phyloP scores from a whole-genome alignment of 2,329 filamentous ascomycete species.

The Hysterium pulicare region DNA sequence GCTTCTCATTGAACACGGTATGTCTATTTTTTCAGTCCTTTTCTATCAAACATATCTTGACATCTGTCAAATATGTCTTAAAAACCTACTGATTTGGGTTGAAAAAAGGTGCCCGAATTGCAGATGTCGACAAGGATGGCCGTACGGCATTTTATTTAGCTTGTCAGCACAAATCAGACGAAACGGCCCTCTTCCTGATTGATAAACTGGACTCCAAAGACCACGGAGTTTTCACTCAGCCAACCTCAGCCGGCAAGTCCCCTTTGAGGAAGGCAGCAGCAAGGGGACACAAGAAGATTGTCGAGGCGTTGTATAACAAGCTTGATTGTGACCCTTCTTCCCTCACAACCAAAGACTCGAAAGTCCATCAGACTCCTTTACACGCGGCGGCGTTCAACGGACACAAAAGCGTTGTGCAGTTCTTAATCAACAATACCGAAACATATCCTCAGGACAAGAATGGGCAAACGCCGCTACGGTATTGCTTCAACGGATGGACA shows the following conservation, averaged over 20 bases:
- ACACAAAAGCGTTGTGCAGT: conserved; percentile 1
- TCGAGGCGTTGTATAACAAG: not conserved
- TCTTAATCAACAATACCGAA: conserved; percentile 2
- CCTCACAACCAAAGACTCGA: not conserved
- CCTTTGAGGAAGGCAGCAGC: not conserved
- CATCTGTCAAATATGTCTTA: no score
- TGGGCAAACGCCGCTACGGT: not conserved
- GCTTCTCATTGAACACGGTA: not conserved
- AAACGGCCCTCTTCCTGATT: conserved; percentile 1
- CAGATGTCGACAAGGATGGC: not conserved
- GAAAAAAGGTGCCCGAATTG: not conserved
- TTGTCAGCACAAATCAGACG: not conserved
- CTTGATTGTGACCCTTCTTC: not conserved
- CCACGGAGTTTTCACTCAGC: not conserved
- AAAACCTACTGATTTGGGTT: no score
- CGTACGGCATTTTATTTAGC: not conserved
- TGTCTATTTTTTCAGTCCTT: no score
- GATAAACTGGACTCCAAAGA: not conserved
- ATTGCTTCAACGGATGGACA: not conserved
- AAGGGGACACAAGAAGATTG: not conserved
- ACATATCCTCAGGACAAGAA: not conserved
- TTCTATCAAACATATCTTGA: no score
- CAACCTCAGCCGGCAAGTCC: not conserved
- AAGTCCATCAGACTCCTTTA: conserved; percentile 1
- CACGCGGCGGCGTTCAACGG: conserved; percentile 9